Evolutionary conservation across 176 grass and related monocot species (phyloP).

Genomic region (sorghum (Sorghum bicolor)): Sorghum_bicolor_NCBIv3 NC_012873.2:172001-172500

Average conservation of each 20-base stretch:
- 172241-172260: background rate
- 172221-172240: slow-evolving; percentile 32
- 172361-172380: background rate
- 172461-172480: background rate
- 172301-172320: slow-evolving; percentile 28
- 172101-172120: slow-evolving; percentile 83
- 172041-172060: slow-evolving; percentile 60
- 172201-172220: slow-evolving; percentile 74
- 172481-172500: background rate
- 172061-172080: slow-evolving; percentile 82
- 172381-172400: background rate
- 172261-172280: slow-evolving; percentile 14
- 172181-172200: slow-evolving; percentile 93
- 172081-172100: slow-evolving; percentile 55
- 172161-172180: slow-evolving; percentile 66
- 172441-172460: background rate
- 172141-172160: slow-evolving; percentile 73
- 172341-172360: background rate
- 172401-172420: background rate
- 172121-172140: slow-evolving; percentile 89
- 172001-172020: slow-evolving; percentile 83
- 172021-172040: slow-evolving; percentile 80
- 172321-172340: background rate
- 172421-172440: background rate
- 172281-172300: background rate